These are phyloP conservation scores for Lactifluus rugatus DNA, from an alignment of 768 basidiomycete species.

Conservation along the genomic window DNA sequence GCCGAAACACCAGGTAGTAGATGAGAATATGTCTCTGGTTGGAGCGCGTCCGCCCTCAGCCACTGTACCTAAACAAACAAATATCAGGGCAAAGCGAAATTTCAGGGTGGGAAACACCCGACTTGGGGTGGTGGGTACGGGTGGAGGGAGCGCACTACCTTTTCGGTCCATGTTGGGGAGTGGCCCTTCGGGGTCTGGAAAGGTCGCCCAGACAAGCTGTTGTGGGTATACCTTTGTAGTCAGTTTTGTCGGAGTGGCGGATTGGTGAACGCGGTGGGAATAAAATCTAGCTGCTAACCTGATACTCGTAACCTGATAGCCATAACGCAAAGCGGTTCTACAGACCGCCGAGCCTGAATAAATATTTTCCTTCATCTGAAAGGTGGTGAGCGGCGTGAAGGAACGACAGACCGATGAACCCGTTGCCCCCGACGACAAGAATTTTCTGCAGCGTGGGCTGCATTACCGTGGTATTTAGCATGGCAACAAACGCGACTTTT, in stretches of 20 bases:
- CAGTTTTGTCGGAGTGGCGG: not conserved
- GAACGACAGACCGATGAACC: conserved; percentile 67
- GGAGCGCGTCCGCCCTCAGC: conserved; percentile 75
- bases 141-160: conserved; percentile 38
- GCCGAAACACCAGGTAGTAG: conserved; percentile 59
- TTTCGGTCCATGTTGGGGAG: conserved; percentile 71
- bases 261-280: not conserved
- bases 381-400: not conserved
- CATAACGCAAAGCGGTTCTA: conserved; percentile 72
- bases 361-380: not conserved
- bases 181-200: conserved; percentile 88
- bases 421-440: conserved; percentile 97
- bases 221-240: not conserved
- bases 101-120: not conserved
- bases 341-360: conserved; percentile 83
- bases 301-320: conserved; percentile 82
- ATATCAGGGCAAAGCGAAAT: not conserved
- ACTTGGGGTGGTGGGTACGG: too few species aligned
- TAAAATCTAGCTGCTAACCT: conserved; percentile 43
- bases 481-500: too few species aligned
- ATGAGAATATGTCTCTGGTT: conserved; percentile 60
- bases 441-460: conserved; percentile 42
- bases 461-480: not conserved
- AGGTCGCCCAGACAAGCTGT: conserved; percentile 80
- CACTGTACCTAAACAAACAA: conserved; percentile 60